Percentiles rank a stretch among this genome's conserved stretches.
Conservation (phyloP, 495 filamentous ascomycete species). For the Hypoxylon trugodes region DNA sequence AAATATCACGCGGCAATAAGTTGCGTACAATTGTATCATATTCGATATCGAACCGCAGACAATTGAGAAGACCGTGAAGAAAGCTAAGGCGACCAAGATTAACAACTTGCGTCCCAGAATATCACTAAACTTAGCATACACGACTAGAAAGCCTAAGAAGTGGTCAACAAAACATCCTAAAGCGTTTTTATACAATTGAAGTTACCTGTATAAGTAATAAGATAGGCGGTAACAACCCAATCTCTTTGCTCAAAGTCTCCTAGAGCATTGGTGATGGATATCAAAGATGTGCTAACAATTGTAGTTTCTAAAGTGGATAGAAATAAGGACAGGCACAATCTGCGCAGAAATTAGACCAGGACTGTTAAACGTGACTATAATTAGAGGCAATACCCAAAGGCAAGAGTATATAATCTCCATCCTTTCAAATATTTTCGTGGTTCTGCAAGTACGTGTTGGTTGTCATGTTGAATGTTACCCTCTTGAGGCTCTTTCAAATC, state of each 20-base stretch:
- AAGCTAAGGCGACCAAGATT: slow-evolving; percentile 51
- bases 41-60: slow-evolving; percentile 58
- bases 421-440: slow-evolving; percentile 49
- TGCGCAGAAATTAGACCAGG: slow-evolving; percentile 29
- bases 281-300: slow-evolving; percentile 66
- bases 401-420: slow-evolving; percentile 56
- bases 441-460: not conserved
- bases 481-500: slow-evolving; percentile 13
- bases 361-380: not conserved
- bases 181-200: not conserved
- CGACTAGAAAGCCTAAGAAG: slow-evolving; percentile 56
- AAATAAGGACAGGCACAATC: slow-evolving; percentile 58
- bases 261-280: slow-evolving; percentile 63
- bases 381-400: slow-evolving; percentile 44
- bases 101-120: slow-evolving; percentile 61
- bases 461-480: slow-evolving; percentile 1
- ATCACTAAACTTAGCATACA: slow-evolving; percentile 62
- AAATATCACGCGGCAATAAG: not conserved
- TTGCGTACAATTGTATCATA: slow-evolving; percentile 57
- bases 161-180: not conserved
- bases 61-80: slow-evolving; percentile 62
- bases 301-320: slow-evolving; percentile 64
- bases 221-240: slow-evolving; percentile 67
- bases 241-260: slow-evolving; percentile 56
- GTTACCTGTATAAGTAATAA: slow-evolving; percentile 65